These are phyloP conservation scores for Stereocaulon alpinum DNA, from an alignment of 495 filamentous ascomycete genomes.

Conservation along the genomic window DNA sequence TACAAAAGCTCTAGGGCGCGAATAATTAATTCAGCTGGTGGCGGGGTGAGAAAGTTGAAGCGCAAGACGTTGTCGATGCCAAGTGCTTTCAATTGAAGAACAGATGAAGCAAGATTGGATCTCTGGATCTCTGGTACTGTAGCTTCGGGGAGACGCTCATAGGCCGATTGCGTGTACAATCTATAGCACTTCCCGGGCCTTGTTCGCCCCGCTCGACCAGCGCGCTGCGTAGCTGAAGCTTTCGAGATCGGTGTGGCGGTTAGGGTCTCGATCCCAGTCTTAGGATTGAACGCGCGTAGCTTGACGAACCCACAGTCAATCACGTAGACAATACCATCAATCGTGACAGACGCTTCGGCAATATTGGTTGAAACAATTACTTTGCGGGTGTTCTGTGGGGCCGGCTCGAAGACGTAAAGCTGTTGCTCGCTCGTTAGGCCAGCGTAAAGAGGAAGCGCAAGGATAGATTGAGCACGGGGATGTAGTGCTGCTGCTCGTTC, in stretches of 20 bases:
- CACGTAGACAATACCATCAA: constrained; percentile 87
- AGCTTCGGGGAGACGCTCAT: constrained; percentile 56
- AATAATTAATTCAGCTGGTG: constrained; percentile 77
- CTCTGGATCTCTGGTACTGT: constrained; percentile 88
- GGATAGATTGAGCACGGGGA: constrained; percentile 54
- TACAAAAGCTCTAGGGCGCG: constrained; percentile 84
- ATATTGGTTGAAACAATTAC: constrained; percentile 95
- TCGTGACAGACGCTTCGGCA: constrained; percentile 89
- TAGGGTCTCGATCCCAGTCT: constrained; percentile 80
- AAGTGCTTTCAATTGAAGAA: constrained; percentile 90
- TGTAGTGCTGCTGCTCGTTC: constrained; percentile 71
- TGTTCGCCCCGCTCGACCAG: constrained; percentile 84
- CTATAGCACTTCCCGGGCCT: constrained; percentile 92
- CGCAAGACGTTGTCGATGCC: constrained; percentile 92
- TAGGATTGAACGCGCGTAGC: constrained; percentile 76
- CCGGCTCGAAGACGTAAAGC: constrained; percentile 81
- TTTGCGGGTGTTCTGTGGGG: constrained; percentile 78
- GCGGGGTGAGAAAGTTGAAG: constrained; percentile 82
- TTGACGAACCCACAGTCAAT: constrained; percentile 92
- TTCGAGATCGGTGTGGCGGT: constrained; percentile 84
- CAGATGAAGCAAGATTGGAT: constrained; percentile 79
- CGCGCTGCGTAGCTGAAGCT: constrained; percentile 84
- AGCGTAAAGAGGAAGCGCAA: constrained; percentile 79
- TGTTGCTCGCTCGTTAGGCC: constrained; percentile 84
- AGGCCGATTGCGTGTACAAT: constrained; percentile 75